Conservation (phyloP, 768 basidiomycete genomes). For the Suillus fuscotomentosus region DNA sequence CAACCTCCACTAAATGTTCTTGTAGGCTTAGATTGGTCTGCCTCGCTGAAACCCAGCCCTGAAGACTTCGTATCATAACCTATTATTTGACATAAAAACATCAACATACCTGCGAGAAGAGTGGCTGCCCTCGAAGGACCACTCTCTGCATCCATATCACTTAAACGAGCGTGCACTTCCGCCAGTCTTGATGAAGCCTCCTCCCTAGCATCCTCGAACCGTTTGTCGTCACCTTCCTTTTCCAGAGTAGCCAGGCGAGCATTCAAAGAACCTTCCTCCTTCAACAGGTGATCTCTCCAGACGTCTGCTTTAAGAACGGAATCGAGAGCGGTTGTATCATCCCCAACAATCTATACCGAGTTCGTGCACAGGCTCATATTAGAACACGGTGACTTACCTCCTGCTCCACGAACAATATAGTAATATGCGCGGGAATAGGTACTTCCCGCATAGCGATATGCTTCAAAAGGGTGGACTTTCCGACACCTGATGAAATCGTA, state of each 20-base stretch:
- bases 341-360: slow-evolving; percentile 72
- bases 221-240: slow-evolving; percentile 69
- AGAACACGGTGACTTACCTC: slow-evolving; percentile 52
- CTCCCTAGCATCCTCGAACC: slow-evolving; percentile 82
- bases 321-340: slow-evolving; percentile 88
- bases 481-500: slow-evolving; percentile 57
- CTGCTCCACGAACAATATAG: slow-evolving; percentile 97
- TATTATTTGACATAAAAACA: neutral
- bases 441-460: slow-evolving; percentile 96
- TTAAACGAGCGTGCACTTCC: slow-evolving; percentile 85
- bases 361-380: neutral
- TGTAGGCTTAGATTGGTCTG: slow-evolving; percentile 81
- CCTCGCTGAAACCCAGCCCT: slow-evolving; percentile 91
- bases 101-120: slow-evolving; percentile 70
- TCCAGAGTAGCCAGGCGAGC: slow-evolving; percentile 72
- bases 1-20: slow-evolving; percentile 95
- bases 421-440: slow-evolving; percentile 91
- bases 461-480: slow-evolving; percentile 93
- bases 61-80: neutral
- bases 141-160: slow-evolving; percentile 99
- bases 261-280: slow-evolving; percentile 80
- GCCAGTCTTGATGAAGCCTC: slow-evolving; percentile 78
- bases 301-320: slow-evolving; percentile 99
- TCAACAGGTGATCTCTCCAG: slow-evolving; percentile 90
- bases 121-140: slow-evolving; percentile 93